Conservation (phyloP, 1,139 yeast genomes). For the Debaryomyces sp. region DNA sequence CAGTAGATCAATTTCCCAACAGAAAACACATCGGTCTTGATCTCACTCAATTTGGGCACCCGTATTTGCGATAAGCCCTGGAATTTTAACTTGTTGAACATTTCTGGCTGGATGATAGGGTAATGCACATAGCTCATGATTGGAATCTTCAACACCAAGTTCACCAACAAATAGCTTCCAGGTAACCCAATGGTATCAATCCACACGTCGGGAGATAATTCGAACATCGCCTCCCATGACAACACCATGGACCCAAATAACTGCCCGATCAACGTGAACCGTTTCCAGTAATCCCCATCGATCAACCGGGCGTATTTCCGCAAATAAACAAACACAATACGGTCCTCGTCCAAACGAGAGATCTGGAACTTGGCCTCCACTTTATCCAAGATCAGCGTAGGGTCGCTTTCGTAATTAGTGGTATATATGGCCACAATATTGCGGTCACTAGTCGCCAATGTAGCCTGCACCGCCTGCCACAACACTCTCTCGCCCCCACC, state of each 20-base stretch:
- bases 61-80: constrained; percentile 23
- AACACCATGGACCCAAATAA: constrained; percentile 76
- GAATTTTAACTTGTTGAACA: constrained; percentile 63
- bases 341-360: constrained; percentile 40
- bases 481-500: constrained; percentile 98
- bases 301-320: constrained; percentile 60
- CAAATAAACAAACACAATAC: constrained; percentile 75
- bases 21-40: constrained; percentile 25
- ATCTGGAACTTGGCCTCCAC: constrained; percentile 71
- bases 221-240: constrained; percentile 69
- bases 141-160: constrained; percentile 63
- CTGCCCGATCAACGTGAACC: constrained; percentile 83
- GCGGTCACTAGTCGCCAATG: constrained; percentile 52
- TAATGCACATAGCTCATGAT: constrained; percentile 88
- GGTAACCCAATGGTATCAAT: constrained; percentile 96
- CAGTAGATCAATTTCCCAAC: constrained; percentile 67
- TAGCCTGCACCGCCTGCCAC: constrained; percentile 88
- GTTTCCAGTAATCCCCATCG: constrained; percentile 74
- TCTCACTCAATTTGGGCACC: constrained; percentile 15
- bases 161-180: constrained; percentile 64
- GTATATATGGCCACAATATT: constrained; percentile 79
- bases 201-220: constrained; percentile 85
- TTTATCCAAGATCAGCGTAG: constrained; percentile 56
- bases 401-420: constrained; percentile 58
- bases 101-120: constrained; percentile 87